Evolutionary conservation across 2,329 filamentous ascomycete species (phyloP).

Genomic region (Alternaria arbusti): DNA sequence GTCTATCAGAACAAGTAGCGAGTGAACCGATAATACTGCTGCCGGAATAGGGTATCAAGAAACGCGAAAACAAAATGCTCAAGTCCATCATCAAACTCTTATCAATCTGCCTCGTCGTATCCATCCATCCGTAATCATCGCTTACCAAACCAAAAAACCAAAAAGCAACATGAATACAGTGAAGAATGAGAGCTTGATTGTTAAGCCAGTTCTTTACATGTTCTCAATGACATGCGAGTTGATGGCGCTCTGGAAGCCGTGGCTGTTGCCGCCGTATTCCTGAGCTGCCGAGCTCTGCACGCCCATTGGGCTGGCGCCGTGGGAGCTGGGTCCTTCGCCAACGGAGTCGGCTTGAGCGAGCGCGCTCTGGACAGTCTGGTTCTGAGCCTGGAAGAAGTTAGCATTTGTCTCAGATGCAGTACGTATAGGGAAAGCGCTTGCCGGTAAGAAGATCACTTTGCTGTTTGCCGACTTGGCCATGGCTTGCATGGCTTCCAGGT

Average conservation of each 20-base stretch:
- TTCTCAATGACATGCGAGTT: conserved; percentile 84
- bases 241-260: conserved; percentile 78
- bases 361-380: conserved; percentile 61
- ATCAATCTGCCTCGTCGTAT: not conserved
- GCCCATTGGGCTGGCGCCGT: conserved; percentile 34
- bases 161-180: not conserved
- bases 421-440: too few relatives aligned
- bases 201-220: conserved; percentile 61
- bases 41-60: conserved; percentile 15
- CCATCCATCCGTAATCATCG: not conserved
- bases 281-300: conserved; percentile 29
- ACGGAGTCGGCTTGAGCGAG: conserved; percentile 58
- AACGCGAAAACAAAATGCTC: not conserved
- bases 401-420: not conserved
- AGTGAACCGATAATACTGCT: conserved; percentile 8
- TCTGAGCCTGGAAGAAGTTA: conserved; percentile 10
- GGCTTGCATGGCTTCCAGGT: conserved; percentile 97
- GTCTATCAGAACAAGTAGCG: conserved; percentile 1
- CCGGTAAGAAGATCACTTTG: conserved; percentile 64
- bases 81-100: not conserved
- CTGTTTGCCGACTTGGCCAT: conserved; percentile 94
- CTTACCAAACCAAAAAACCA: not conserved
- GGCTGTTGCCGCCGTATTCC: conserved; percentile 49
- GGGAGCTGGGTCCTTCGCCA: conserved; percentile 63
- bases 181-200: not conserved